phyloP scores from a whole-genome alignment of 116 monocot genomes.

The Dioscorea cayenensis region DNA sequence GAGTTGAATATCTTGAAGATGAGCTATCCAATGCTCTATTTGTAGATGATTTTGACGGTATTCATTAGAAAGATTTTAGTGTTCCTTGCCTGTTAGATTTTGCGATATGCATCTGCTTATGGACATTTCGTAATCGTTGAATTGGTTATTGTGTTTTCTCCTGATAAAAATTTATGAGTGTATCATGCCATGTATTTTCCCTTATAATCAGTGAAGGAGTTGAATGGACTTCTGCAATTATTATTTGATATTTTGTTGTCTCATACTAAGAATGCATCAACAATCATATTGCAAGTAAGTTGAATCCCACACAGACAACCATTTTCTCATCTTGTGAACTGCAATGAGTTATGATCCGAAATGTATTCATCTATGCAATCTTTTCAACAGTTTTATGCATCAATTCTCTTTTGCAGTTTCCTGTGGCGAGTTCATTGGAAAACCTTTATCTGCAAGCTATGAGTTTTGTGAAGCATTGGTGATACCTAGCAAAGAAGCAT shows the following conservation, averaged over 20 bases:
- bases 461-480: slow-evolving; percentile 14
- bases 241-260: no score
- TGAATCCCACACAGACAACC: no score
- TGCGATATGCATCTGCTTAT: neutral
- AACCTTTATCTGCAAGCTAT: slow-evolving; percentile 14
- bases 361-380: neutral
- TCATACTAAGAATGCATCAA: no score
- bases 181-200: no score
- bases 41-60: slow-evolving; percentile 93
- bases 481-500: slow-evolving; percentile 12
- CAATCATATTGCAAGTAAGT: no score
- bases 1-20: slow-evolving; percentile 72
- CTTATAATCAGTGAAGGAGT: no score
- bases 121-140: no score
- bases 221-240: no score
- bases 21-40: slow-evolving; percentile 36
- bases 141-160: no score
- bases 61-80: neutral
- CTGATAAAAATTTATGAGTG: no score
- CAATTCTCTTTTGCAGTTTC: slow-evolving; percentile 44
- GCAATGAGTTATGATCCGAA: no score
- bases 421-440: slow-evolving; percentile 54
- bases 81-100: neutral
- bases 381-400: neutral
- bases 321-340: no score